Evolutionary conservation across 1,284 basidiomycete species (phyloP).

Genomic region (Naganishia sp.): DNA sequence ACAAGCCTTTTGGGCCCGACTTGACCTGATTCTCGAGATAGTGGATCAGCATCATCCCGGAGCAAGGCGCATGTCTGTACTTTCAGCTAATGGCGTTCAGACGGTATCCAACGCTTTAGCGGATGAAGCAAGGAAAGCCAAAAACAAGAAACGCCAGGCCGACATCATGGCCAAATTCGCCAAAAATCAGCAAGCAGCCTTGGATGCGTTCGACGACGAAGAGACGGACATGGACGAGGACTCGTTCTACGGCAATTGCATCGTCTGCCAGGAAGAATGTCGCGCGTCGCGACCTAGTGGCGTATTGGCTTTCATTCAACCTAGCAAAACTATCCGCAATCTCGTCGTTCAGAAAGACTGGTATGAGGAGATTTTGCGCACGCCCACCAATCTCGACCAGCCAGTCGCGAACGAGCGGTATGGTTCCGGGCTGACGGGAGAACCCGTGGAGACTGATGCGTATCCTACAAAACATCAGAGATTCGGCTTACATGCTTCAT

Average conservation of each 20-base stretch:
- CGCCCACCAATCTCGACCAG: constrained; percentile 67
- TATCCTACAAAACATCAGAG: constrained; percentile 72
- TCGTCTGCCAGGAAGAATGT: constrained; percentile 95
- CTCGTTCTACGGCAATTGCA: constrained; percentile 78
- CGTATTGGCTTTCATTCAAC: constrained; percentile 83
- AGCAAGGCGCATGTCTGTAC: constrained; percentile 38
- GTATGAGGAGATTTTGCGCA: constrained; percentile 72
- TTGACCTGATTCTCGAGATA: constrained; percentile 71
- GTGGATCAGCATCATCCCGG: constrained; percentile 59
- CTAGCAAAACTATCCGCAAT: constrained; percentile 82
- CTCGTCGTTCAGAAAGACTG: constrained; percentile 68
- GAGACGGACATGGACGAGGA: constrained; percentile 68
- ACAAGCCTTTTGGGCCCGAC: constrained; percentile 67
- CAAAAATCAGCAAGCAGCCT: constrained; percentile 80
- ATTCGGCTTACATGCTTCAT: constrained; percentile 84
- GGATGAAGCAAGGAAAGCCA: constrained; percentile 31
- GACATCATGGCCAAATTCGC: constrained; percentile 92
- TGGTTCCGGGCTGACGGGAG: constrained; percentile 41
- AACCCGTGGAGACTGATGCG: constrained; percentile 53
- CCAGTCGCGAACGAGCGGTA: constrained; percentile 43
- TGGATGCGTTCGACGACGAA: constrained; percentile 55
- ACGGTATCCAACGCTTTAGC: constrained; percentile 26
- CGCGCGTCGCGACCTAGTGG: constrained; percentile 76
- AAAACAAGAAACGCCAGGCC: constrained; percentile 66
- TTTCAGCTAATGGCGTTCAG: constrained; percentile 2